Conservation (phyloP, 306 rosid species). For the Phaseolus lunatus region DNA sequence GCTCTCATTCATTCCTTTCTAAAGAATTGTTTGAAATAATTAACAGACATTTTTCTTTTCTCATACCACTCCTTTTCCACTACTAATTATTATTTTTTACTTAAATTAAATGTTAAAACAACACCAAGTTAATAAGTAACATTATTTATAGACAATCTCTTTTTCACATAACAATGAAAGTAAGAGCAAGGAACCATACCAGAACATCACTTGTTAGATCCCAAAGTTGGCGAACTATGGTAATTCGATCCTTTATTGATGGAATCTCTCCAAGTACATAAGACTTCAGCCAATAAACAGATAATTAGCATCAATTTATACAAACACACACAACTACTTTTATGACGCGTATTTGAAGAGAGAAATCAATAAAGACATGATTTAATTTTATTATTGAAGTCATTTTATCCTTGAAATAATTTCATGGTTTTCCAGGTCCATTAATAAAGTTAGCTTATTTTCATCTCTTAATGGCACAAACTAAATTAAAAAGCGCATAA, state of each 20-base stretch:
- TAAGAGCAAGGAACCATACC: conserved; percentile 58
- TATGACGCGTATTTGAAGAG: background rate
- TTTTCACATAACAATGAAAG: conserved; percentile 29
- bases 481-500: conserved; percentile 13
- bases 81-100: background rate
- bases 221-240: conserved; percentile 95
- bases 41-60: conserved; percentile 28
- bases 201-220: conserved; percentile 82
- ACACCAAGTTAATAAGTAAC: conserved; percentile 5
- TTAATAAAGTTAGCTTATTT: conserved; percentile 14
- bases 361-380: background rate
- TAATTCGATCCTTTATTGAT: conserved; percentile 81
- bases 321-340: conserved; percentile 17
- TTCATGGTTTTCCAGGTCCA: background rate
- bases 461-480: conserved; percentile 12
- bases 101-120: conserved; percentile 4
- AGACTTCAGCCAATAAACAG: conserved; percentile 66
- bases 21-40: background rate
- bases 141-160: conserved; percentile 18
- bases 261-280: conserved; percentile 98
- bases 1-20: background rate
- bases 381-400: conserved; percentile 19
- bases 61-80: conserved; percentile 18
- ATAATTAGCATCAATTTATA: conserved; percentile 48
- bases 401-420: conserved; percentile 20